A percentile compares a stretch with the other conserved stretches of the same genome.
These are phyloP conservation scores for Gloeophyllum trabeum DNA, from an alignment of 768 basidiomycete genomes.

Conservation along the genomic window DNA sequence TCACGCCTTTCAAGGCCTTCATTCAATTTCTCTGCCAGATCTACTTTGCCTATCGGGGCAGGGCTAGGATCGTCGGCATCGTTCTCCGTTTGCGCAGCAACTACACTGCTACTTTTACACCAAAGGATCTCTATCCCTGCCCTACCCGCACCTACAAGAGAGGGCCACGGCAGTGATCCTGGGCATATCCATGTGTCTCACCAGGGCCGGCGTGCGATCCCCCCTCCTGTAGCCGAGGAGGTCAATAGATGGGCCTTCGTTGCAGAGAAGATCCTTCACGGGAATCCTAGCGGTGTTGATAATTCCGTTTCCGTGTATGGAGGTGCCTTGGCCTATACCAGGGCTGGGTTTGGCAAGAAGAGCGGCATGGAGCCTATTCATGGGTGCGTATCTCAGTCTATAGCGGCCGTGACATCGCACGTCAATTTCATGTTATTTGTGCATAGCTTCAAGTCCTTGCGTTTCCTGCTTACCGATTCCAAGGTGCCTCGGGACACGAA, in stretches of 20 bases:
- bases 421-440: conserved; percentile 5
- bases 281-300: conserved; percentile 95
- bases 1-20: conserved; percentile 40
- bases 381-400: conserved; percentile 42
- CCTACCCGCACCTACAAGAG: conserved; percentile 33
- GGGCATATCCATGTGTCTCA: conserved; percentile 56
- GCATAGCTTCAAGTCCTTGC: conserved; percentile 77
- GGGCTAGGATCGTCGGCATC: conserved; percentile 97
- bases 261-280: conserved; percentile 92
- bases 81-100: conserved; percentile 81
- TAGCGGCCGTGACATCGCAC: neutral
- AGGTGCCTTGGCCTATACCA: conserved; percentile 84
- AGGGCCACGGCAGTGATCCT: conserved; percentile 19
- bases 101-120: conserved; percentile 68
- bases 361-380: conserved; percentile 79
- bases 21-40: conserved; percentile 73
- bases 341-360: conserved; percentile 65
- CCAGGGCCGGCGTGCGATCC: conserved; percentile 53
- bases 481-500: conserved; percentile 92
- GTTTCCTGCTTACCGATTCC: conserved; percentile 88
- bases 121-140: conserved; percentile 50
- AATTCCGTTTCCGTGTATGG: conserved; percentile 91
- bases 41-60: conserved; percentile 87
- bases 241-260: conserved; percentile 93
- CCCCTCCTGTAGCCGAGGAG: conserved; percentile 54